Conservation (phyloP, 2,329 filamentous ascomycete species). For the Cladophialophora yegresii region DNA sequence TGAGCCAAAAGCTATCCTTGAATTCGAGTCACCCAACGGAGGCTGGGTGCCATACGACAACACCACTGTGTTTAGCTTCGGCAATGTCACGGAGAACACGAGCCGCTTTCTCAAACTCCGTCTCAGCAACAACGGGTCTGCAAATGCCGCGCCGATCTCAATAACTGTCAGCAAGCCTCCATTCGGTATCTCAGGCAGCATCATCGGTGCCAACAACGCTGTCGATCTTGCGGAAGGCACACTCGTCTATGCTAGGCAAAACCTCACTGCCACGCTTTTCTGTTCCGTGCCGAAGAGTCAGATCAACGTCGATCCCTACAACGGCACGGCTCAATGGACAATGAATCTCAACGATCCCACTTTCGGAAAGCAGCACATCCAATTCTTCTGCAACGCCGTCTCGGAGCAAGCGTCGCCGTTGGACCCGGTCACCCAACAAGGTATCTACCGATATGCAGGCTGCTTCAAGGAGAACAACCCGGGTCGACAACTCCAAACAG, state of each 20-base stretch:
- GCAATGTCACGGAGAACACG: conserved; percentile 57
- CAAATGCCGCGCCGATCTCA: conserved; percentile 53
- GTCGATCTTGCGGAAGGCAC: conserved; percentile 62
- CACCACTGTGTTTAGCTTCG: conserved; percentile 55
- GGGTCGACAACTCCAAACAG: conserved; percentile 39
- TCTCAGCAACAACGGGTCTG: conserved; percentile 56
- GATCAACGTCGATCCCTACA: conserved; percentile 58
- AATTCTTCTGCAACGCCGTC: conserved; percentile 32
- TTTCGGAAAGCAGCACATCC: conserved; percentile 41
- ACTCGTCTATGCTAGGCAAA: conserved; percentile 53
- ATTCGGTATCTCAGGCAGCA: conserved; percentile 54
- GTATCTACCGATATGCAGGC: conserved; percentile 38
- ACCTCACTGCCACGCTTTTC: conserved; percentile 55
- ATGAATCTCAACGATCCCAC: conserved; percentile 48
- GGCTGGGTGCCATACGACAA: conserved; percentile 54
- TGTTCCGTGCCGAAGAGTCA: conserved; percentile 60
- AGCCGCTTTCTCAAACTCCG: conserved; percentile 54
- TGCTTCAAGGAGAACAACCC: conserved; percentile 40
- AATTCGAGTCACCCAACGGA: conserved; percentile 59
- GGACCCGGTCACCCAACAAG: conserved; percentile 27
- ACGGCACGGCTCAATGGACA: conserved; percentile 49
- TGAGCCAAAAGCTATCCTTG: conserved; percentile 53
- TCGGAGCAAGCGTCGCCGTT: conserved; percentile 29
- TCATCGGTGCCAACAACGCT: conserved; percentile 58
- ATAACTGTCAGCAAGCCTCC: conserved; percentile 64